Conservation (phyloP, 73 alveolate species). For the Blepharisma japonicum region DNA sequence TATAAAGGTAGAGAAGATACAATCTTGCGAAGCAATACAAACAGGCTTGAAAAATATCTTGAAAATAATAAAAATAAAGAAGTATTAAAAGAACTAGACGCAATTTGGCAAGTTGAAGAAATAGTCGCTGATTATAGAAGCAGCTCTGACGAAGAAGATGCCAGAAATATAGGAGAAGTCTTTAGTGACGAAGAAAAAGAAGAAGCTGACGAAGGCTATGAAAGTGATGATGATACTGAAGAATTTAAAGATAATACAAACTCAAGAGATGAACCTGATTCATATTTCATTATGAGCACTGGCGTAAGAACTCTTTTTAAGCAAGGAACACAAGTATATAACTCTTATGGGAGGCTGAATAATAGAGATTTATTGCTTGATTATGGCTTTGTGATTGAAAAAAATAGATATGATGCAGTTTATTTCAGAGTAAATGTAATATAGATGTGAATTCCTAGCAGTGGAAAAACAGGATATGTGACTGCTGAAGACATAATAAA, state of each 20-base stretch:
- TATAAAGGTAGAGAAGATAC: not conserved
- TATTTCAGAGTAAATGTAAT: conserved; percentile 37
- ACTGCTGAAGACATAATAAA: conserved; percentile 2
- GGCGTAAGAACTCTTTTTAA: conserved; percentile 45
- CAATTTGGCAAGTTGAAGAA: conserved; percentile 2
- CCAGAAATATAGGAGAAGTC: conserved; percentile 26
- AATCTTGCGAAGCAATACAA: not conserved
- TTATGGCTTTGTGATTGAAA: conserved; percentile 14
- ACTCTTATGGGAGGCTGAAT: conserved; percentile 7
- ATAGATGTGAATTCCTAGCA: not conserved
- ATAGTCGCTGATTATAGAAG: not conserved
- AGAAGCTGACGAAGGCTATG: conserved; percentile 37
- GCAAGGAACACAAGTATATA: conserved; percentile 21
- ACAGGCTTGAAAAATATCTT: conserved; percentile 13
- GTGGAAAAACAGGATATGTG: conserved; percentile 6
- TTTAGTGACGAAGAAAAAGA: not conserved
- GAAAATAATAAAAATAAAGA: not conserved
- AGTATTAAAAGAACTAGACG: not conserved
- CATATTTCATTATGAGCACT: conserved; percentile 38
- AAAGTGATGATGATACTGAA: conserved; percentile 39
- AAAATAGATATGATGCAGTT: conserved; percentile 38
- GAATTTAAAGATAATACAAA: conserved; percentile 33
- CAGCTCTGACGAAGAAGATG: conserved; percentile 30
- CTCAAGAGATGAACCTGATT: conserved; percentile 37
- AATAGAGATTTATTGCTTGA: not conserved